Evolutionary conservation across 345 rosid genomes (phyloP), one percentile per base, ranked within the genome.

Genomic region (Excoecaria cochinchinensis): DNA sequence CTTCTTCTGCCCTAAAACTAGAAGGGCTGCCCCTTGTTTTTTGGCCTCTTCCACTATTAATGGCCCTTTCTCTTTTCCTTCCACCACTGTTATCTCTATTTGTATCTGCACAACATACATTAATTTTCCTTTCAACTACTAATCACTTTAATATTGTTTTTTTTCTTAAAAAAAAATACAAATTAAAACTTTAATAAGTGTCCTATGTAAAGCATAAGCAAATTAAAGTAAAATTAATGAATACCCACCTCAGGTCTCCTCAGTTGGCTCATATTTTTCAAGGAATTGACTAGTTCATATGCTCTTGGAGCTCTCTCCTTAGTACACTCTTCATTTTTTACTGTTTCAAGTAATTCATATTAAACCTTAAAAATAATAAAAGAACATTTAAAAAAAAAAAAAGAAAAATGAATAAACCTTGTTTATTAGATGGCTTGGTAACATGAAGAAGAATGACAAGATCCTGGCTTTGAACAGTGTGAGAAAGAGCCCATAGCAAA

Each of bases 401-500:
- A 9, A 47, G 6, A 52, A 46, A 15, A 9, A 63, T 25, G 10
- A 53, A 71, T 74, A 58, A 80, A 88, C 90, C 92, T 84, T 80
- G 88, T 73, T 83, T 84, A 58, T 83, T 84, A 58, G 83, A 85
- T 3, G 90, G 85, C 70, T 90, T 91, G 66, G 84, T 73, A 48
- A 91, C 92, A 39, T 90, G 77, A 70, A 95, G 89, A 67, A 95
- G 95, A 83, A 92, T 57, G 61, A 94, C 58, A 36, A 77, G 84
- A 78, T 95, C 97, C 60, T 91, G 90, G 75, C 80, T 81, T 85
- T 92, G 97, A 73, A 89, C 89, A 57, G 95, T 83, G 65, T 92
- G 99, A 42, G 97, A 88, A 22, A 95, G 91, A 46, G 96, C 91
- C 99, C 99, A 95, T 44, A 89, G 97, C 3, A 95, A 21, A 80